phyloP scores from a whole-genome alignment of 106 monocot genomes.

The Agapanthus africanus region DNA sequence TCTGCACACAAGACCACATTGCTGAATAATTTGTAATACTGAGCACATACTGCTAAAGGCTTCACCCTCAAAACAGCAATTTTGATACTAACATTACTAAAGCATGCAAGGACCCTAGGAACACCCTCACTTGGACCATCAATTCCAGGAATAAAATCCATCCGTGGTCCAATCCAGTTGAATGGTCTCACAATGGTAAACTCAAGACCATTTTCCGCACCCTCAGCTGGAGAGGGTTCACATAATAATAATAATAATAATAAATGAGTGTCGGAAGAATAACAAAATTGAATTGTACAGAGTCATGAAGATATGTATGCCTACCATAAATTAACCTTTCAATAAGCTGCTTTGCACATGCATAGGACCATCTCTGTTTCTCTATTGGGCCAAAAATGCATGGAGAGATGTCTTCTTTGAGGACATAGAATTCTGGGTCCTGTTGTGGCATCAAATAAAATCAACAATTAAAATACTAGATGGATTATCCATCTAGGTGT shows the following conservation, averaged over 20 bases:
- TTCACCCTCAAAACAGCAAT: neutral
- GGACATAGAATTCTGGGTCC: constrained; percentile 68
- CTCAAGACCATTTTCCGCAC: constrained; percentile 60
- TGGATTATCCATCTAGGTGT: too few species aligned
- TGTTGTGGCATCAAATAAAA: constrained; percentile 1
- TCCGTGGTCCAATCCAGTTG: constrained; percentile 77
- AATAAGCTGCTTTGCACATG: constrained; percentile 69
- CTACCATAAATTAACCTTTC: constrained; percentile 69
- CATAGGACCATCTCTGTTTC: constrained; percentile 74
- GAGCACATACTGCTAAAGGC: neutral
- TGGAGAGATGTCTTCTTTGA: constrained; percentile 55
- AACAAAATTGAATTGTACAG: neutral
- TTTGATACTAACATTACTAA: constrained; percentile 46
- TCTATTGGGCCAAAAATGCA: constrained; percentile 77
- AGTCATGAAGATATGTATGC: neutral
- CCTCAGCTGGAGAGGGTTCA: constrained; percentile 37
- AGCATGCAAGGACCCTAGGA: constrained; percentile 67
- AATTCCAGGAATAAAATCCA: constrained; percentile 83
- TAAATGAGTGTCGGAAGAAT: neutral
- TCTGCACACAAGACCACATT: constrained; percentile 24
- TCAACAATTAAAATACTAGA: neutral
- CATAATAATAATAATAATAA: too few species aligned
- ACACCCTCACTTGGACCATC: constrained; percentile 78
- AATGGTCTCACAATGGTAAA: constrained; percentile 71
- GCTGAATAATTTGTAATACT: neutral